Base-by-base conservation (phyloP, 2,329 filamentous ascomycete genomes). In the Hysterium pulicare region DNA sequence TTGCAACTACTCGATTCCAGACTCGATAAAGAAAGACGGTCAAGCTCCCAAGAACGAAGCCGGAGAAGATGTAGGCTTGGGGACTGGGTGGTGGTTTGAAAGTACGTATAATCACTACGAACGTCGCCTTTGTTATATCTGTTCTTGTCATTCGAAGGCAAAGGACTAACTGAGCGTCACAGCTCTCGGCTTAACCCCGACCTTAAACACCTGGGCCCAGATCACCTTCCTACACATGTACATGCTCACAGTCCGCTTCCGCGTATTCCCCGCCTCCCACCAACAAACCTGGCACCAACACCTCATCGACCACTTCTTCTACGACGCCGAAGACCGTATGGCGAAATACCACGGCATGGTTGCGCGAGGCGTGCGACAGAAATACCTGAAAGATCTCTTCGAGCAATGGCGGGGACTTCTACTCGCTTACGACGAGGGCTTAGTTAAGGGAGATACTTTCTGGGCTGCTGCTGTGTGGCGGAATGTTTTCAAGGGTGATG, bases 191-290 rank as follows among this genome's bases (percentile, higher is more conserved):
- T 80, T 98, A 15, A 76, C 79, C 23, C 87, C 90, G 1, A 97
- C 90, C 0, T 98, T 98, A 69, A 90, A 84, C 62, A 91, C 87
- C 43, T 98, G 93, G 93, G 87, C 90, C 16, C 90, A 97, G 69
- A 84, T 97, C 33, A 93, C 90, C 26, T 95, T 95, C 77, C 78
- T 98, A 45, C 91, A 98, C 74, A 86, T 98, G 78, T 97, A 95
- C 74, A 79, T 96, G 45, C 70, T 97, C 46, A 86, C 87, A 42
- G 86, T 87, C 35, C 86, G 90, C 43, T 74, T 96, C 55, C 86
- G 93, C 51, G 84, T 83, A 66, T 81, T 96, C 55, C 83, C 87
- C 17, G 72, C 76, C 41, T 78, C 84, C 17, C 75, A 79, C 53
- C 83, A 86, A 53, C 77, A 81, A 47, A 78, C 81, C 44, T 95